A percentile compares a stretch with the other conserved stretches of the same genome.
Evolutionary conservation across 1,139 yeast species (phyloP).

Genomic region (Lodderomyces orthopsilosis): DNA sequence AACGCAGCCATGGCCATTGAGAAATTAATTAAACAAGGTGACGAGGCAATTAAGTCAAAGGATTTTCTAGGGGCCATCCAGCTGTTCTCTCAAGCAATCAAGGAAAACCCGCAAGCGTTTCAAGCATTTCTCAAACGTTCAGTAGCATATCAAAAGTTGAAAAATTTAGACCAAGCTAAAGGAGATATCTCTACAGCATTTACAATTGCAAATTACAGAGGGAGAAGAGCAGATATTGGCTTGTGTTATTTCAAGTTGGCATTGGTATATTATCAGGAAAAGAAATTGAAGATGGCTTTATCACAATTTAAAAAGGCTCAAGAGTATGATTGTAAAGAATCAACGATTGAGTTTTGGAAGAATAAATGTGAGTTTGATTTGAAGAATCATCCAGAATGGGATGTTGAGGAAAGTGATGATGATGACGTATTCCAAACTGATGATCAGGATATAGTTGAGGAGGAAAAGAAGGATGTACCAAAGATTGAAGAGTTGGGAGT

Average conservation of each 20-base stretch:
- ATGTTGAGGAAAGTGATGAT: slow-evolving; percentile 14
- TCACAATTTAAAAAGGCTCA: slow-evolving; percentile 50
- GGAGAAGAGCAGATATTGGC: slow-evolving; percentile 53
- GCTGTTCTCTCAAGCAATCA: slow-evolving; percentile 29
- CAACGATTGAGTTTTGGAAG: slow-evolving; percentile 52
- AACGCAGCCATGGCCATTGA: slow-evolving; percentile 39
- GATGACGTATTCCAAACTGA: slow-evolving; percentile 7
- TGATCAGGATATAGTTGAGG: slow-evolving; percentile 9
- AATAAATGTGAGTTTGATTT: slow-evolving; percentile 40
- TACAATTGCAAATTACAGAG: slow-evolving; percentile 48
- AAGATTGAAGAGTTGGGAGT: slow-evolving; percentile 6
- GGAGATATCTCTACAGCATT: slow-evolving; percentile 56
- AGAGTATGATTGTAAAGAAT: slow-evolving; percentile 44
- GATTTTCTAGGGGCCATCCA: slow-evolving; percentile 40
- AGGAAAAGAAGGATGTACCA: slow-evolving; percentile 4
- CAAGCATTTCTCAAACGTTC: slow-evolving; percentile 54
- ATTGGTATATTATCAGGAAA: slow-evolving; percentile 46
- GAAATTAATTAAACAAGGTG: slow-evolving; percentile 35
- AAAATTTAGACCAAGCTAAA: slow-evolving; percentile 48
- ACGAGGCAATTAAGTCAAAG: slow-evolving; percentile 24
- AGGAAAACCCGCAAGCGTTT: slow-evolving; percentile 47
- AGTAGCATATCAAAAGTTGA: slow-evolving; percentile 53
- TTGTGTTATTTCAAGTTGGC: slow-evolving; percentile 61
- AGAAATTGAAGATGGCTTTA: slow-evolving; percentile 47
- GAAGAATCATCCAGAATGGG: slow-evolving; percentile 21